Evolutionary conservation across 257 asterid species (phyloP).

Genomic region (Lycium ferocissimum): DNA sequence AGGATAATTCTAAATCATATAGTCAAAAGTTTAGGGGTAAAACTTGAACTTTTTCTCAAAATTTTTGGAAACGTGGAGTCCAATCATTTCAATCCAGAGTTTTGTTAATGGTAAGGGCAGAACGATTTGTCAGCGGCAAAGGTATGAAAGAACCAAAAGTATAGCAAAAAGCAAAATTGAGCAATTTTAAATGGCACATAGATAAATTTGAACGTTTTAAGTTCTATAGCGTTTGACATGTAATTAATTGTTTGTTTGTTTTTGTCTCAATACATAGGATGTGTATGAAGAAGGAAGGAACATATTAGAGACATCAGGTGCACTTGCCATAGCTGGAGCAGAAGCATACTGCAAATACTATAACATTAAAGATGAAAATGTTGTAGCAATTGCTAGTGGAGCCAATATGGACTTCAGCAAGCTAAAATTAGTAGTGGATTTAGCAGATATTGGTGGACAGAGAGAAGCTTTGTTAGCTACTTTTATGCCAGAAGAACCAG

Average conservation of each 20-base stretch:
- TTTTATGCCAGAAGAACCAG: constrained; percentile 75
- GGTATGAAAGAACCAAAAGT: background rate
- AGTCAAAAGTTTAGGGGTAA: too few species aligned
- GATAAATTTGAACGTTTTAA: background rate
- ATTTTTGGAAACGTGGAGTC: background rate
- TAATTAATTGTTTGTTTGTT: too few species aligned
- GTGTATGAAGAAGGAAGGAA: constrained; percentile 94
- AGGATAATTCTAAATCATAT: too few species aligned
- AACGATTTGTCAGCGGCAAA: too few species aligned
- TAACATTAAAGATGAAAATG: constrained; percentile 67
- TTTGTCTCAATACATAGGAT: constrained; percentile 50
- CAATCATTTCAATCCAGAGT: background rate
- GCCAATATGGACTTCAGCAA: constrained; percentile 94
- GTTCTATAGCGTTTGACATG: background rate
- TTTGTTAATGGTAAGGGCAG: background rate
- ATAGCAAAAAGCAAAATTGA: background rate
- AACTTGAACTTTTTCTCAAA: too few species aligned
- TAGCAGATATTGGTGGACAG: constrained; percentile 78
- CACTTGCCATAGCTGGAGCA: constrained; percentile 94
- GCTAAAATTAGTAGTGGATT: constrained; percentile 82
- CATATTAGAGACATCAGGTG: constrained; percentile 95
- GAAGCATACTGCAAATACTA: constrained; percentile 87
- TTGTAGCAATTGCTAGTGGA: constrained; percentile 90
- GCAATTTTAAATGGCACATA: background rate
- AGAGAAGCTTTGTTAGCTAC: constrained; percentile 83